phyloP scores from a whole-genome alignment of 306 rosid genomes.

The Oemleria cerasiformis region DNA sequence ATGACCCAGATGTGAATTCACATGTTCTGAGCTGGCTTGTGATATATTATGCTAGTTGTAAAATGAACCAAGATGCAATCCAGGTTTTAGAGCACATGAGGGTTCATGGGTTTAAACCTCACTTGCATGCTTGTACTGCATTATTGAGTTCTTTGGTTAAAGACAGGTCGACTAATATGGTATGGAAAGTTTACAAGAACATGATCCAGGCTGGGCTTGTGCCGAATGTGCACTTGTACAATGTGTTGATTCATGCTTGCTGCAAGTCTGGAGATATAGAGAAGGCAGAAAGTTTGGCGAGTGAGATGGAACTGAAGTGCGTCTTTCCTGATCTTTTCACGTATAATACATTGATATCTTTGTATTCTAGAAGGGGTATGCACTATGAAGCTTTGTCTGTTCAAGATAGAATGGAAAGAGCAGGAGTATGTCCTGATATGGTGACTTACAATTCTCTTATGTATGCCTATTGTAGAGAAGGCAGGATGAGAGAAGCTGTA shows the following conservation, averaged over 20 bases:
- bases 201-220: slow-evolving; percentile 53
- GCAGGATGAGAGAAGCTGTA: slow-evolving; percentile 82
- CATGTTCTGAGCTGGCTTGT: slow-evolving; percentile 91
- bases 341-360: slow-evolving; percentile 74
- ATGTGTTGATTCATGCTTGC: slow-evolving; percentile 83
- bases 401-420: slow-evolving; percentile 73
- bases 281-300: slow-evolving; percentile 54
- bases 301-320: slow-evolving; percentile 68
- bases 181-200: slow-evolving; percentile 66
- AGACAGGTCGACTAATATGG: slow-evolving; percentile 57
- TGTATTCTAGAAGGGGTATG: slow-evolving; percentile 68
- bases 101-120: slow-evolving; percentile 49
- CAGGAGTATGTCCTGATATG: slow-evolving; percentile 69
- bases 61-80: slow-evolving; percentile 67
- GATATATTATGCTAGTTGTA: slow-evolving; percentile 51
- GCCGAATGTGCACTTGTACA: slow-evolving; percentile 64
- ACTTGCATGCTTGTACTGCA: slow-evolving; percentile 80
- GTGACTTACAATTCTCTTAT: slow-evolving; percentile 77
- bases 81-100: slow-evolving; percentile 80
- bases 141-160: slow-evolving; percentile 70
- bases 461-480: slow-evolving; percentile 74
- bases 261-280: slow-evolving; percentile 70
- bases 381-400: slow-evolving; percentile 76
- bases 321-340: slow-evolving; percentile 75
- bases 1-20: slow-evolving; percentile 57